phyloP scores from a whole-genome alignment of 441 rosid genomes.

The Euphorbia corollata region DNA sequence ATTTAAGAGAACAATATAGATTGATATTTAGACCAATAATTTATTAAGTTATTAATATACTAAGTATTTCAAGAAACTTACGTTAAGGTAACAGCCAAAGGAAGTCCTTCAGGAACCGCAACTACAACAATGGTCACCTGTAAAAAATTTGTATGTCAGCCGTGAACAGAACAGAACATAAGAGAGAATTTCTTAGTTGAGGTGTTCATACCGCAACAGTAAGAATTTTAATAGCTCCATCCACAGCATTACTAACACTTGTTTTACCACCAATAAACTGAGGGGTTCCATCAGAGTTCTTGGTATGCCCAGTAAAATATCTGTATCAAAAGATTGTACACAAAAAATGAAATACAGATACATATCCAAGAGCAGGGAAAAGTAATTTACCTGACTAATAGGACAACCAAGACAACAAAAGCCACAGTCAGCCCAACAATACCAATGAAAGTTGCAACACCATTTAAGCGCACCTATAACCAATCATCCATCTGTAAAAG shows the following conservation, averaged over 20 bases:
- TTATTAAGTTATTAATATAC: neutral
- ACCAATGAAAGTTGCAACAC: slow-evolving; percentile 92
- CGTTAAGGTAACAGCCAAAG: slow-evolving; percentile 94
- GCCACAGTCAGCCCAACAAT: slow-evolving; percentile 85
- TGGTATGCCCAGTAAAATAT: slow-evolving; percentile 73
- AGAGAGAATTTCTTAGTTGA: slow-evolving; percentile 7
- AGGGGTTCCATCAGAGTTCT: slow-evolving; percentile 29
- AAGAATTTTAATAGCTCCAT: slow-evolving; percentile 66
- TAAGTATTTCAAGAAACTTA: slow-evolving; percentile 31
- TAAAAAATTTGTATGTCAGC: slow-evolving; percentile 24
- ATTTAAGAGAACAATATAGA: neutral
- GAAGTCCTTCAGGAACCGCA: slow-evolving; percentile 99
- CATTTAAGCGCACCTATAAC: slow-evolving; percentile 81
- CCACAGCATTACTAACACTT: slow-evolving; percentile 46
- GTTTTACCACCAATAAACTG: slow-evolving; percentile 63
- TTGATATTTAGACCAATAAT: neutral
- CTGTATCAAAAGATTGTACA: slow-evolving; percentile 31
- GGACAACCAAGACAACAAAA: slow-evolving; percentile 67
- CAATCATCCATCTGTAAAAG: slow-evolving; percentile 17
- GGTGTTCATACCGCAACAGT: slow-evolving; percentile 69
- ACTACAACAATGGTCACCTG: slow-evolving; percentile 97
- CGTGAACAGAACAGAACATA: slow-evolving; percentile 13
- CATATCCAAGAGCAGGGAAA: neutral
- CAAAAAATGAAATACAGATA: neutral
- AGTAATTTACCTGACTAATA: slow-evolving; percentile 55